Conservation (phyloP, 768 basidiomycete genomes). For the Chlorophyllum brunneum region DNA sequence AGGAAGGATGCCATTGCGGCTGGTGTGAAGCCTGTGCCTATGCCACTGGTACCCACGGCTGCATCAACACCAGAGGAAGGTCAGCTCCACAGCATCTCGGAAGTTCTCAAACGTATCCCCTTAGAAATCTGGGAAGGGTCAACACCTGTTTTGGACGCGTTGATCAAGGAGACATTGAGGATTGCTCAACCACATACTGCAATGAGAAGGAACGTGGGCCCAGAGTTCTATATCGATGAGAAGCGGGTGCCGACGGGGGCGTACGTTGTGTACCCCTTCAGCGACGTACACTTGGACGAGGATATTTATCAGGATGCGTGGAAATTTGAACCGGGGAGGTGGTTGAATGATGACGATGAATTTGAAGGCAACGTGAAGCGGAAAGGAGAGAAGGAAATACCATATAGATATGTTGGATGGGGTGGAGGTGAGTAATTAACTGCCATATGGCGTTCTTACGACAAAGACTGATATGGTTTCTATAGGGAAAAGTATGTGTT, state of each 20-base stretch:
- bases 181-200: slow-evolving; percentile 78
- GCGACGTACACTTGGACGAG: slow-evolving; percentile 72
- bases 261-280: slow-evolving; percentile 77
- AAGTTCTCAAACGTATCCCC: slow-evolving; percentile 55
- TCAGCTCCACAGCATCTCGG: slow-evolving; percentile 28
- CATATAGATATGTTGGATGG: slow-evolving; percentile 71
- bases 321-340: slow-evolving; percentile 66
- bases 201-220: slow-evolving; percentile 77
- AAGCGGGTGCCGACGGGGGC: slow-evolving; percentile 70
- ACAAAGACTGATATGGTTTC: not conserved
- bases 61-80: not conserved
- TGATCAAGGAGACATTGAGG: slow-evolving; percentile 75
- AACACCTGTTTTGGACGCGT: slow-evolving; percentile 66
- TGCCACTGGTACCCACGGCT: too few species aligned
- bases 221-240: slow-evolving; percentile 64
- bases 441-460: not conserved
- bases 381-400: slow-evolving; percentile 25
- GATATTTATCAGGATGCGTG: slow-evolving; percentile 73
- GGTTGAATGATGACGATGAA: not conserved
- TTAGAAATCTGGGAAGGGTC: slow-evolving; percentile 67
- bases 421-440: slow-evolving; percentile 65
- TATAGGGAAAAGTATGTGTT: slow-evolving; percentile 64
- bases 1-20: slow-evolving; percentile 1
- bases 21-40: not conserved
- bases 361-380: slow-evolving; percentile 23